Evolutionary conservation across 2,329 filamentous ascomycete species (phyloP).

Genomic region (Xylaria sp.): DNA sequence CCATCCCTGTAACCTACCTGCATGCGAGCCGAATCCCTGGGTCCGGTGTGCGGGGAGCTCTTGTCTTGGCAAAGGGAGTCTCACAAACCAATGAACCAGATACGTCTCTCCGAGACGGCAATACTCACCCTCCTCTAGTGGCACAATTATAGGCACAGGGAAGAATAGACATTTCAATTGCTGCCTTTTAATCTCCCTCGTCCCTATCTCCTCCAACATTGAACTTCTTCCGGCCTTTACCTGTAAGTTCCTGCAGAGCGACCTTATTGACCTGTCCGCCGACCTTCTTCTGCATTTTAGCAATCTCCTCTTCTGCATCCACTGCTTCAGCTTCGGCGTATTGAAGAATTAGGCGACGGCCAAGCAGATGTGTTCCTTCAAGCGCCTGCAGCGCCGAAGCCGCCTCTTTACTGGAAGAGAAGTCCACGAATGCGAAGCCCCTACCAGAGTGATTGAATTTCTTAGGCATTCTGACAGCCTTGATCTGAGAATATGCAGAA

Average conservation of each 20-base stretch:
- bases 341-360: slow-evolving; percentile 87
- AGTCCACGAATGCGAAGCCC: slow-evolving; percentile 97
- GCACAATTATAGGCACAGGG: slow-evolving; percentile 44
- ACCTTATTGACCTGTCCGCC: slow-evolving; percentile 91
- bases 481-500: slow-evolving; percentile 84
- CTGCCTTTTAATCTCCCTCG: slow-evolving; percentile 56
- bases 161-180: slow-evolving; percentile 47
- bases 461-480: slow-evolving; percentile 92
- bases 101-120: slow-evolving; percentile 43
- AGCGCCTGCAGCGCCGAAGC: slow-evolving; percentile 90
- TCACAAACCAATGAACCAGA: slow-evolving; percentile 42
- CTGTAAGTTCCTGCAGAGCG: slow-evolving; percentile 87
- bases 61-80: slow-evolving; percentile 43
- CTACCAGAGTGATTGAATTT: slow-evolving; percentile 90
- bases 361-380: slow-evolving; percentile 91
- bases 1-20: slow-evolving; percentile 40
- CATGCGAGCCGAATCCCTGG: slow-evolving; percentile 41
- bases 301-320: slow-evolving; percentile 95
- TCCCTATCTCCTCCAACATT: slow-evolving; percentile 80
- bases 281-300: slow-evolving; percentile 96
- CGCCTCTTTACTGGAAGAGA: slow-evolving; percentile 90
- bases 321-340: slow-evolving; percentile 89
- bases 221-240: slow-evolving; percentile 86
- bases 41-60: slow-evolving; percentile 26
- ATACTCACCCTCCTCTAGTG: slow-evolving; percentile 44